These are phyloP conservation scores for Globisporangium echinulatum DNA, from an alignment of 352 stramenopile species.

Conservation along the genomic window DNA sequence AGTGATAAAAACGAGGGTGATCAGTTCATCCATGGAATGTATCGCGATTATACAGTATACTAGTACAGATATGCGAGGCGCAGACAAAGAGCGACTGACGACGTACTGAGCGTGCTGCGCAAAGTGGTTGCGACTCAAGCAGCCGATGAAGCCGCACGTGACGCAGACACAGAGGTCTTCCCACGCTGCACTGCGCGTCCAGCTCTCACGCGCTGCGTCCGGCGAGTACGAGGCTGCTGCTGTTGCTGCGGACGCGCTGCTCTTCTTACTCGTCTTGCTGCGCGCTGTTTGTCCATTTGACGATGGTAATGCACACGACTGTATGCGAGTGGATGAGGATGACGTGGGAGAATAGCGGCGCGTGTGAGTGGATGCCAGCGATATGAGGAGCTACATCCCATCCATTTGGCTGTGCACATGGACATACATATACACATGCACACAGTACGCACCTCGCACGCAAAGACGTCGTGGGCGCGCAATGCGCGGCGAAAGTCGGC, in stretches of 20 bases:
- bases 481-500: slow-evolving; percentile 46
- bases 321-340: not conserved
- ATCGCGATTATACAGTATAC: not conserved
- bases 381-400: not conserved
- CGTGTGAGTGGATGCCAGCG: not conserved
- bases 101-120: slow-evolving; percentile 39
- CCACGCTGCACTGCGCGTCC: slow-evolving; percentile 23
- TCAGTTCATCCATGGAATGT: not conserved
- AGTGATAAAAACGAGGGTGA: not conserved
- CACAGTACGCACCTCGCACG: slow-evolving; percentile 26
- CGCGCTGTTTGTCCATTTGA: not conserved
- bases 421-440: no score
- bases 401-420: no score
- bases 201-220: slow-evolving; percentile 18
- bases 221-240: not conserved
- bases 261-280: not conserved
- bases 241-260: not conserved
- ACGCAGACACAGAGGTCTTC: slow-evolving; percentile 49
- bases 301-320: not conserved
- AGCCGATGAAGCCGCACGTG: slow-evolving; percentile 55
- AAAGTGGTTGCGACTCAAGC: slow-evolving; percentile 45
- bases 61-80: not conserved
- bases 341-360: not conserved
- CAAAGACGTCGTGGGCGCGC: slow-evolving; percentile 32
- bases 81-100: not conserved